Conservation (phyloP, 1,284 basidiomycete species). For the Puccinia novopanici region DNA sequence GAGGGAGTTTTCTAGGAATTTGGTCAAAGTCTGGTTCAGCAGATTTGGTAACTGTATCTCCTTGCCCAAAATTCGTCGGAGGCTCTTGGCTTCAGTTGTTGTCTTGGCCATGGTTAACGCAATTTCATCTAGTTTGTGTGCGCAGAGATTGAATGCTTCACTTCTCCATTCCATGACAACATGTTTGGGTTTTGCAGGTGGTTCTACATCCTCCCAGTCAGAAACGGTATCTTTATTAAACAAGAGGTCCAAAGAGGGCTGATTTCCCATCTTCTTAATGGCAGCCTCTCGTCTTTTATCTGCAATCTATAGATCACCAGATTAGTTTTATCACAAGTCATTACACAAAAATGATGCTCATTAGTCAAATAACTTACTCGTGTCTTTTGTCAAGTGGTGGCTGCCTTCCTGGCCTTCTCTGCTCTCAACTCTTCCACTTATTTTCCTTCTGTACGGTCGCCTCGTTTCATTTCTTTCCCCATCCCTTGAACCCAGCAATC, state of each 20-base stretch:
- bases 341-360: too few species aligned
- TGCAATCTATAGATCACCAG: neutral
- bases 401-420: neutral
- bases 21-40: neutral
- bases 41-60: too few species aligned
- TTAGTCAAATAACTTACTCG: neutral
- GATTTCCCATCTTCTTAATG: constrained; percentile 2
- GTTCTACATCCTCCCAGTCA: neutral
- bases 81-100: neutral
- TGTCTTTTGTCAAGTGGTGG: neutral
- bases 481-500: too few species aligned
- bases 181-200: neutral
- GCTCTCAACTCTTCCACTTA: too few species aligned
- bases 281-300: neutral
- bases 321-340: too few species aligned
- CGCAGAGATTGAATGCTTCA: neutral
- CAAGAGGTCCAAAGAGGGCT: neutral
- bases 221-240: neutral
- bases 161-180: neutral
- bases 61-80: too few species aligned
- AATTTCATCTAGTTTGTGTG: neutral
- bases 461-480: neutral
- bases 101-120: neutral
- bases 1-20: neutral
- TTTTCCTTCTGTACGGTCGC: too few species aligned